These are phyloP conservation scores for Solanum bulbocastanum DNA, from an alignment of 257 asterid genomes.

Conservation along the genomic window DNA sequence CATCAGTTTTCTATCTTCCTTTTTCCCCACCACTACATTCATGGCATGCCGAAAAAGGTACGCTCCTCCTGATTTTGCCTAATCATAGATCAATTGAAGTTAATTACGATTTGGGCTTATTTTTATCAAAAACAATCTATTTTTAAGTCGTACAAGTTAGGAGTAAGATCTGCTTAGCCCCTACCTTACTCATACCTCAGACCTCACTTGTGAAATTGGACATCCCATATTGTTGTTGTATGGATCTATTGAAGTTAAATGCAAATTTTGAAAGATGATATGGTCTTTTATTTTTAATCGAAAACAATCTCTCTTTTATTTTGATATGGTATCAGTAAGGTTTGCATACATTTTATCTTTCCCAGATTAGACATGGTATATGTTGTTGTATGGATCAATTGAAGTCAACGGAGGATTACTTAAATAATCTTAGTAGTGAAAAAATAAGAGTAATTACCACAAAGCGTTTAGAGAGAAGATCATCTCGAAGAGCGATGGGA, in stretches of 20 bases:
- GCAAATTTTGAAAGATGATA: neutral
- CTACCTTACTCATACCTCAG: no score
- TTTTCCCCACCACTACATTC: conserved; percentile 24
- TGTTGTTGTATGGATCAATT: neutral
- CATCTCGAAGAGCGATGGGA: conserved; percentile 33
- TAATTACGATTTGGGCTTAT: neutral
- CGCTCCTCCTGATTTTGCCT: conserved; percentile 24
- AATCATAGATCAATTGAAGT: neutral
- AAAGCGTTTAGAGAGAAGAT: conserved; percentile 35
- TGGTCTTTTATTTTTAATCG: neutral
- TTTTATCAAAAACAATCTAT: neutral
- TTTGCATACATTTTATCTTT: no score
- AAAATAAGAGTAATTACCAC: conserved; percentile 8
- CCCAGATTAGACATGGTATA: no score
- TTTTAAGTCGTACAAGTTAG: no score
- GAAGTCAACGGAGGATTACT: neutral
- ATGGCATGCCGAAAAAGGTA: conserved; percentile 19
- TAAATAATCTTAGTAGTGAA: neutral
- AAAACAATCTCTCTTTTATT: no score
- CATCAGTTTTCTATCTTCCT: conserved; percentile 10
- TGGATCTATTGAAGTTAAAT: neutral
- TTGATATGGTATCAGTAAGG: no score
- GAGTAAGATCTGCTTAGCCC: neutral
- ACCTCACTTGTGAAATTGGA: neutral
- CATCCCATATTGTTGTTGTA: neutral